These are phyloP conservation scores for Amborella trichopoda DNA, from an alignment of 164 flowering plant species.

Conservation along the genomic window DNA sequence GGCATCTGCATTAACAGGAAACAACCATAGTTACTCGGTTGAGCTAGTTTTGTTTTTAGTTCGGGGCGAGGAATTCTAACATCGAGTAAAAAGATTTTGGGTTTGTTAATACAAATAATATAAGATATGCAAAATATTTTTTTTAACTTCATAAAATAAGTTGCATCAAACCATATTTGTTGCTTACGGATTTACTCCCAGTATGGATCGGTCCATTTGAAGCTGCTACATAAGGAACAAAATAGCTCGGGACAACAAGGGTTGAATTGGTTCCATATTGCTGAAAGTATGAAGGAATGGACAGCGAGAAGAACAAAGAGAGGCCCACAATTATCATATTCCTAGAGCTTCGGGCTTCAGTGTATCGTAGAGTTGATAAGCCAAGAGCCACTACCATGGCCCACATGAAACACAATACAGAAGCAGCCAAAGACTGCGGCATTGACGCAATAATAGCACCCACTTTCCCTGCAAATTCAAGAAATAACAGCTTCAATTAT, in stretches of 20 bases:
- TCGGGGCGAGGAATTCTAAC: too few relatives aligned
- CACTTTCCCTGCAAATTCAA: slow-evolving; percentile 53
- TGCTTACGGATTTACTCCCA: slow-evolving; percentile 48
- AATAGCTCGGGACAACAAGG: slow-evolving; percentile 68
- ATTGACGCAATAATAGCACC: slow-evolving; percentile 95
- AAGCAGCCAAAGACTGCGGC: slow-evolving; percentile 83
- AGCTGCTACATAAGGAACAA: slow-evolving; percentile 70
- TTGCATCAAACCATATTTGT: too few relatives aligned
- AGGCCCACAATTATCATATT: slow-evolving; percentile 75
- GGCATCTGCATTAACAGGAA: too few relatives aligned
- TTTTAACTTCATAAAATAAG: too few relatives aligned
- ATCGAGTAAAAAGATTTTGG: too few relatives aligned
- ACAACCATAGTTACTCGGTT: too few relatives aligned
- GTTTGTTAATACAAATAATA: too few relatives aligned
- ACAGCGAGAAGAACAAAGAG: slow-evolving; percentile 77
- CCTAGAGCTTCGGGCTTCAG: slow-evolving; percentile 56
- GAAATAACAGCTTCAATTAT: too few relatives aligned
- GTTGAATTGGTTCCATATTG: slow-evolving; percentile 53
- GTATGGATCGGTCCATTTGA: slow-evolving; percentile 70
- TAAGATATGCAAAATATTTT: too few relatives aligned
- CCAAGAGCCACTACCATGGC: slow-evolving; percentile 70
- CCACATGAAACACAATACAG: slow-evolving; percentile 81
- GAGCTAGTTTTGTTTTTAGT: too few relatives aligned
- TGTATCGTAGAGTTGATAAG: slow-evolving; percentile 61
- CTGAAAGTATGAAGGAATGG: slow-evolving; percentile 83